phyloP scores from a whole-genome alignment of 371 early-diverging fungal genomes.

The Blakeslea trispora region DNA sequence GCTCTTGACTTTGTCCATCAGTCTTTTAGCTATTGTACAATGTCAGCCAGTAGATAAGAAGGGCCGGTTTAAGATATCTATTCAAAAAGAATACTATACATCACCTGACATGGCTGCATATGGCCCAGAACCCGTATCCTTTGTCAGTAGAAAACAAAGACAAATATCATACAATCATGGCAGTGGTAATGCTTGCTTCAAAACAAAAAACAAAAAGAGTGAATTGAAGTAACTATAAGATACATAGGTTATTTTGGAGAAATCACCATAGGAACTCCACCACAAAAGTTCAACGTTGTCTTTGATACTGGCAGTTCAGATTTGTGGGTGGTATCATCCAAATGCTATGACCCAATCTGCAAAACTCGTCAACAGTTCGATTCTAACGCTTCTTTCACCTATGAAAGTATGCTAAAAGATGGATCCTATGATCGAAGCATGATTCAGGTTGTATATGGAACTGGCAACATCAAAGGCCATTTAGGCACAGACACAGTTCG shows the following conservation, averaged over 20 bases:
- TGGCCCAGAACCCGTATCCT: conserved; percentile 14
- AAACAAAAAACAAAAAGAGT: too few species aligned
- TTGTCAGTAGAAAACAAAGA: conserved; percentile 32
- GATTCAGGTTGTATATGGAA: conserved; percentile 66
- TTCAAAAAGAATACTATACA: conserved; percentile 7
- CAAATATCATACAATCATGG: conserved; percentile 43
- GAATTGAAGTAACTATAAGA: too few species aligned
- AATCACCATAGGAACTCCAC: conserved; percentile 67
- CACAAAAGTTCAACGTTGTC: conserved; percentile 65
- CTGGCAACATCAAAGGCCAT: conserved; percentile 56
- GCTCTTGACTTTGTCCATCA: background rate
- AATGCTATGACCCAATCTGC: conserved; percentile 75
- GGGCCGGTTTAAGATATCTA: conserved; percentile 9
- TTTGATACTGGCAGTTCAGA: conserved; percentile 82
- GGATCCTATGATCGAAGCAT: conserved; percentile 9
- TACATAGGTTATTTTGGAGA: conserved; percentile 61
- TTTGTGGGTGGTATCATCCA: conserved; percentile 89
- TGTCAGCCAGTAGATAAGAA: conserved; percentile 12
- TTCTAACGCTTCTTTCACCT: conserved; percentile 12
- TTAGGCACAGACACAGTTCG: conserved; percentile 53
- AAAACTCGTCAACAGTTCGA: conserved; percentile 25
- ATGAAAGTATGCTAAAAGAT: conserved; percentile 6
- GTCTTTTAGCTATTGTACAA: conserved; percentile 4
- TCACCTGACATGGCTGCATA: background rate
- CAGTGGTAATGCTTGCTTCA: too few species aligned